Conservation (phyloP, 345 rosid species). For the thale cress (Arabidopsis thaliana) region DNA sequence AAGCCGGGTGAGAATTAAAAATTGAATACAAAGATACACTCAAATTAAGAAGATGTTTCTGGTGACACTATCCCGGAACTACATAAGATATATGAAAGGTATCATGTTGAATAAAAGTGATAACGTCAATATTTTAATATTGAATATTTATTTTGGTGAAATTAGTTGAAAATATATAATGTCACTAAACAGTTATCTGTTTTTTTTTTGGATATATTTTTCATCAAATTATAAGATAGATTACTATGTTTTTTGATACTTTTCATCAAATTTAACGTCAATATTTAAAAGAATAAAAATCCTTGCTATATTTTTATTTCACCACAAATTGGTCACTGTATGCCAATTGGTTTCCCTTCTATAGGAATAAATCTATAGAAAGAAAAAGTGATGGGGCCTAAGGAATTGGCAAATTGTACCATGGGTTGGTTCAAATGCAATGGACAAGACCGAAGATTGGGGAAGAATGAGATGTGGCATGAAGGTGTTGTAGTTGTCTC, state of each 20-base stretch:
- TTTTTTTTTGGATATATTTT: too few relatives aligned
- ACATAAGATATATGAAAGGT: background rate
- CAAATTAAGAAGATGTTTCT: background rate
- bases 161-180: too few relatives aligned
- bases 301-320: background rate
- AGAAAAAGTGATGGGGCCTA: conserved; percentile 30
- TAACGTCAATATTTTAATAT: too few relatives aligned
- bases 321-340: background rate
- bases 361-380: background rate
- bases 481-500: conserved; percentile 52
- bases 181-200: too few relatives aligned
- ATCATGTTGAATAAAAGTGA: background rate
- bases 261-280: too few relatives aligned
- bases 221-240: too few relatives aligned
- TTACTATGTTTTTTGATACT: too few relatives aligned
- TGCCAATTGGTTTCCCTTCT: conserved; percentile 24
- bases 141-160: too few relatives aligned
- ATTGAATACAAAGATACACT: background rate
- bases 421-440: conserved; percentile 43
- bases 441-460: conserved; percentile 50
- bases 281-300: too few relatives aligned
- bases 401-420: conserved; percentile 47
- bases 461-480: conserved; percentile 53
- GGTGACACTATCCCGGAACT: background rate
- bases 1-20: background rate